Evolutionary conservation across 257 asterid species (phyloP).

Genomic region (Przewalskia tangutica): DNA sequence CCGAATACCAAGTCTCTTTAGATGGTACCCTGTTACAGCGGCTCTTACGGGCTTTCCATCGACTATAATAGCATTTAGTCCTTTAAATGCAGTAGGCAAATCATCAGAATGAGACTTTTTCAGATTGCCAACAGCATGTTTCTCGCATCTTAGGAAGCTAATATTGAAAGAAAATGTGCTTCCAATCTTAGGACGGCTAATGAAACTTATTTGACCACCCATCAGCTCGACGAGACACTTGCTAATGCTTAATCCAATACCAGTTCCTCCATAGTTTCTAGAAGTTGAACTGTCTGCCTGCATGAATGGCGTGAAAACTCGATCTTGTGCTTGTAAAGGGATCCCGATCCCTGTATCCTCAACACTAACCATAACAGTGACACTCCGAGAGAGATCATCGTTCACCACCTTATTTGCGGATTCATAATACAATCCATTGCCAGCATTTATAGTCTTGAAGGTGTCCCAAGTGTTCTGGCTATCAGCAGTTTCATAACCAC

Average conservation of each 20-base stretch:
- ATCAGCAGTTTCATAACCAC: conserved; percentile 87
- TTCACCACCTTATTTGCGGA: conserved; percentile 18
- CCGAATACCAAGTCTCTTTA: conserved; percentile 69
- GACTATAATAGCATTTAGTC: conserved; percentile 54
- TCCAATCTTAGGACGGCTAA: conserved; percentile 68
- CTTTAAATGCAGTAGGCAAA: conserved; percentile 48
- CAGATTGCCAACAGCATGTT: conserved; percentile 19
- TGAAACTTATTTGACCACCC: conserved; percentile 83
- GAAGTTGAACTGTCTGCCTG: conserved; percentile 98
- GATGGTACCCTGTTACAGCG: conserved; percentile 67
- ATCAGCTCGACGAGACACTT: conserved; percentile 84
- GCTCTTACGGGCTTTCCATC: conserved; percentile 79
- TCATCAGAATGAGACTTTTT: conserved; percentile 43
- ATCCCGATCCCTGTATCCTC: conserved; percentile 95
- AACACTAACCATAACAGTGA: conserved; percentile 54
- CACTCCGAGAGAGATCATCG: conserved; percentile 23
- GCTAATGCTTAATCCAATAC: conserved; percentile 88
- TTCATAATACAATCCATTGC: conserved; percentile 28
- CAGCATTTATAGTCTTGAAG: conserved; percentile 35
- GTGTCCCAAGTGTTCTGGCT: conserved; percentile 63
- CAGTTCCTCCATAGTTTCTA: conserved; percentile 87
- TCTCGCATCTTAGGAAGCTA: conserved; percentile 41
- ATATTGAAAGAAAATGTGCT: conserved; percentile 80
- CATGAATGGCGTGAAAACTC: conserved; percentile 87
- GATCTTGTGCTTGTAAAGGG: conserved; percentile 58